phyloP scores from a whole-genome alignment of 2,329 filamentous ascomycete genomes.

The Fusarium camptoceras region DNA sequence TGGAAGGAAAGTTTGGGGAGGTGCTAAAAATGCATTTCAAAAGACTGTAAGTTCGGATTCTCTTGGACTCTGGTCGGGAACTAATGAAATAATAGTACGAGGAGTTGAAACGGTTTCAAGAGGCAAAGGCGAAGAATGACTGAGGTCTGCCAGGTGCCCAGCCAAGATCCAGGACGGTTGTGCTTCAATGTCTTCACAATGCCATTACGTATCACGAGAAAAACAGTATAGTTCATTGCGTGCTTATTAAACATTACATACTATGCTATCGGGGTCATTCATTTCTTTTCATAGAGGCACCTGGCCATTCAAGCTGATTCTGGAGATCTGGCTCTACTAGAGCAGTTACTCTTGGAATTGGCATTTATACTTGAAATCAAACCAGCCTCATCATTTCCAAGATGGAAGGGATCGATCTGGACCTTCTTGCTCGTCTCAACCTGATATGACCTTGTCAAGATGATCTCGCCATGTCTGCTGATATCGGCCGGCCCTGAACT shows the following conservation, averaged over 20 bases:
- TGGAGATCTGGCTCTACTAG: slow-evolving; percentile 19
- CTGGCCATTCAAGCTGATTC: not conserved
- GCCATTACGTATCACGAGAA: not conserved
- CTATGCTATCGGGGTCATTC: not conserved
- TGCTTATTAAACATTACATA: not conserved
- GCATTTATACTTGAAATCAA: slow-evolving; percentile 32
- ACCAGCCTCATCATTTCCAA: slow-evolving; percentile 42
- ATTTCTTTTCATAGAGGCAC: not conserved
- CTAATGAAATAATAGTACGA: not conserved
- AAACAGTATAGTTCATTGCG: not conserved
- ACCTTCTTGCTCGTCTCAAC: slow-evolving; percentile 41
- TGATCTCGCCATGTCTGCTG: slow-evolving; percentile 44
- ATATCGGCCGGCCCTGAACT: slow-evolving; percentile 18
- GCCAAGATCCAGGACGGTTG: no score
- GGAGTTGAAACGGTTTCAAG: not conserved
- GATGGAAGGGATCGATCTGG: slow-evolving; percentile 18
- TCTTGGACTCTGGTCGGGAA: accelerated
- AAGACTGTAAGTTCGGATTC: not conserved
- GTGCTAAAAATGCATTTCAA: not conserved
- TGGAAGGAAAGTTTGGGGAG: not conserved
- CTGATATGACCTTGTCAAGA: slow-evolving; percentile 47
- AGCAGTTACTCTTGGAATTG: slow-evolving; percentile 27
- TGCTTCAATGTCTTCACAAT: not conserved
- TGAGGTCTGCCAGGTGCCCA: not conserved
- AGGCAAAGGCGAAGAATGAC: not conserved